Conservation (phyloP, 73 alveolate species). For the Tetrahymena elliotti region DNA sequence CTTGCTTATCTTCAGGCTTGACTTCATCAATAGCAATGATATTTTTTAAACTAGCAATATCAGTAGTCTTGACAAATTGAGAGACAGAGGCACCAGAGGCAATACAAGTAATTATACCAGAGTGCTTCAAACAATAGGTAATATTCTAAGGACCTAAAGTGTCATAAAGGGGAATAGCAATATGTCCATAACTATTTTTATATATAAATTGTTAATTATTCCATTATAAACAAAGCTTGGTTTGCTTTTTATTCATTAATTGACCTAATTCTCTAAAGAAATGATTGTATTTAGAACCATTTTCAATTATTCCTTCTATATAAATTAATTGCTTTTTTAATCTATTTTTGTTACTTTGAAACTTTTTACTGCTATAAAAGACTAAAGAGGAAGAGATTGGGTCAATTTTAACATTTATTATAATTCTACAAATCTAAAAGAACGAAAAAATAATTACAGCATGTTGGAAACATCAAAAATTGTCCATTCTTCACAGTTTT, state of each 20-base stretch:
- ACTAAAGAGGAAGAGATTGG: not conserved
- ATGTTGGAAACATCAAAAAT: conserved; percentile 49
- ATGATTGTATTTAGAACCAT: too few species aligned
- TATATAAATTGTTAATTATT: not conserved
- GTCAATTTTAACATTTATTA: too few species aligned
- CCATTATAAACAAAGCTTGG: not conserved
- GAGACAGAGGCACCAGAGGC: conserved; percentile 48
- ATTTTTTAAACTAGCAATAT: not conserved
- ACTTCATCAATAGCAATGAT: conserved; percentile 19
- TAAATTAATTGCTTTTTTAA: not conserved
- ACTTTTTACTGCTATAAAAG: not conserved
- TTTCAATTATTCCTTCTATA: not conserved
- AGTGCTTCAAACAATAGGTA: conserved; percentile 64
- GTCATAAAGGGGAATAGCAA: conserved; percentile 65
- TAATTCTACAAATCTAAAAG: too few species aligned
- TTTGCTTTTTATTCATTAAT: not conserved
- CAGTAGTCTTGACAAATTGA: conserved; percentile 44
- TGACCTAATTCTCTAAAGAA: too few species aligned
- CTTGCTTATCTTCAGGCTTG: not conserved
- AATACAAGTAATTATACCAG: conserved; percentile 53
- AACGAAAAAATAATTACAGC: not conserved
- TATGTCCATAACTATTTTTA: conserved; percentile 15
- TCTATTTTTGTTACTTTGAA: too few species aligned
- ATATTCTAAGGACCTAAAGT: conserved; percentile 37
- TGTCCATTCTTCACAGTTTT: conserved; percentile 68